Evolutionary conservation across 805 yeast species (phyloP).

Genomic region (Yarrowia osloensis): DNA sequence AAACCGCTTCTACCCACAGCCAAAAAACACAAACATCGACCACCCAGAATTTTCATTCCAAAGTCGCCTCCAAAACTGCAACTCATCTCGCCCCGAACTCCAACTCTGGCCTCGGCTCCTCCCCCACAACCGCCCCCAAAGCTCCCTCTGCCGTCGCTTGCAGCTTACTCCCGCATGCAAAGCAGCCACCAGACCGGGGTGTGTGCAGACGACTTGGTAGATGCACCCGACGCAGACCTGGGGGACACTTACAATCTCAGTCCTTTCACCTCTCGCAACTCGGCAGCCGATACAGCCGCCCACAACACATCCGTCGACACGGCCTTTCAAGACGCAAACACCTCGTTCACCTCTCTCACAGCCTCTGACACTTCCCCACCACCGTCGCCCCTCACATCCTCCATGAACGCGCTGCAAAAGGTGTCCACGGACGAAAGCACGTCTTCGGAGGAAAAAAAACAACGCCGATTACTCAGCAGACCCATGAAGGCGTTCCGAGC

Average conservation of each 20-base stretch:
- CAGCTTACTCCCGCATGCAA: conserved; percentile 3
- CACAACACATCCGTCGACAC: not conserved
- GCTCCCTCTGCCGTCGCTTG: not conserved
- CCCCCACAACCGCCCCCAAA: not conserved
- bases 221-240: not conserved
- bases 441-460: not conserved
- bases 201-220: not conserved
- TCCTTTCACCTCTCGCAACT: not conserved
- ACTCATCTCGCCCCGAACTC: conserved; percentile 4
- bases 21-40: not conserved
- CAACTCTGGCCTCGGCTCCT: conserved; percentile 11
- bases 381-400: not conserved
- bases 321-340: not conserved
- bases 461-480: not conserved
- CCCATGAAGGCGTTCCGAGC: not conserved
- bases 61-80: not conserved
- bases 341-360: not conserved
- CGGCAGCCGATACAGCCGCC: no score
- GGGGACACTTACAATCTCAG: no score
- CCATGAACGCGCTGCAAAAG: not conserved
- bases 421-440: not conserved
- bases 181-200: conserved; percentile 1
- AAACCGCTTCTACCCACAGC: not conserved
- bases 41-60: not conserved
- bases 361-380: not conserved